Base-by-base conservation (phyloP, 2,329 filamentous ascomycete species). In the Onygenales sp. region DNA sequence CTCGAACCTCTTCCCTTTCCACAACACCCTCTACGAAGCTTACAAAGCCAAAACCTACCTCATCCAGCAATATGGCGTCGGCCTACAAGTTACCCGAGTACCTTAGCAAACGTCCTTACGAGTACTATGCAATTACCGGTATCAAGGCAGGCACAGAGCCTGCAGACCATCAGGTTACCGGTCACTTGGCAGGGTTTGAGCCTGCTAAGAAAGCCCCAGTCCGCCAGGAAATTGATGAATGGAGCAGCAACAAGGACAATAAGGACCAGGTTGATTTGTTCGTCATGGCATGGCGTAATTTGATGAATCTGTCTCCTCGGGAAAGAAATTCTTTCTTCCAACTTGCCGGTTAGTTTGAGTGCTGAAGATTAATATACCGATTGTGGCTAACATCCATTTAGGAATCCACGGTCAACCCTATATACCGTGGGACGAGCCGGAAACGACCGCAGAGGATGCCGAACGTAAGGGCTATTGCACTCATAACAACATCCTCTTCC, bases 341-440 rank as follows among this genome's bases (percentile, higher is more conserved):
- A 51, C 17, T 51, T 43, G 49, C 49, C 33, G 42, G 49, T 51
- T 27, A 27, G 21, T 27, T 27, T 27, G 41, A 9, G 49, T 38
- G 31, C 35, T 51, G 14, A 21, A 44, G 17, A 35, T 33, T 14
- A 44, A 35, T 14, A 43, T 11, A 44, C 27, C 11, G 11, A 14
- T 27, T 38, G 38, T 11, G 14, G 21, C 43, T 7, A 51, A 35
- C 50, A 41, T 49, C 10, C 36, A 31, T n/a, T 10, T 14, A 89
- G 86, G 85, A 7, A 87, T 94, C 59, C 89, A 94, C 68, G 89
- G 88, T 14, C 82, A 85, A 56, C 89, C 89, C 1, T 81, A 74
- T 58, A 66, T 70, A 11, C 61, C 75, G 2, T 85, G 81, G 79
- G 77, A 83, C 62, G 73, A 69, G 31, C 77, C 72, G 0, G 59